Evolutionary conservation across 371 early-diverging fungal species (phyloP), one percentile per base, ranked within the genome.

Genomic region (Mortierella sp.): DNA sequence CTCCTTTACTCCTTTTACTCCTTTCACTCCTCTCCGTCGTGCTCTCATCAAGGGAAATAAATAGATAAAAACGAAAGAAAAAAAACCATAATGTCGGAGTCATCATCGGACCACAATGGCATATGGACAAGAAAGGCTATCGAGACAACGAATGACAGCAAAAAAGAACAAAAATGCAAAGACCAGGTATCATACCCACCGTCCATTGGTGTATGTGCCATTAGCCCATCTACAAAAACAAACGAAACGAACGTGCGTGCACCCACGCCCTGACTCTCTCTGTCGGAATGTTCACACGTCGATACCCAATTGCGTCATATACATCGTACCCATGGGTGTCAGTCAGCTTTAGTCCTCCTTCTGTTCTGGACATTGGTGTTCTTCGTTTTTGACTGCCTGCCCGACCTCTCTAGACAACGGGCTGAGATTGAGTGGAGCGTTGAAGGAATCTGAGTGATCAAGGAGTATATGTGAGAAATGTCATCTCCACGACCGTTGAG

Each of bases 71-170:
- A 35, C 35, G 35, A 35, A 32, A 32, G 32, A 65, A 24, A 14
- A n/a, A 43, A 14, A 48, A 32, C 14, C 7, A 21, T 70, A 38
- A 38, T 24, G 72, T 44, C 72, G 49, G 51, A 35, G 48, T 46
- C 21, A 18, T 29, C 35, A 38, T 51, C 46, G 46, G 48, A 72
- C 24, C 72, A 51, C 32, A 10, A 14, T 29, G 32, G 21, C 3
- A 24, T n/a, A 38, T 70, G 32, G 72, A 46, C 29, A 72, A 49
- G 72, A 44, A 32, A 72, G 72, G 72, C 72, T 49, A 72, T 72
- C 51, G 72, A 32, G 72, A 35, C 60, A 60, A 60, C 60, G 18
- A 72, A 16, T 18, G 49, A 72, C 49, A 49, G 14, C n/a, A 35
- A 16, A 63, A 60, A 32, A 27, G 8, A 56, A 56, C 7, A 35